Conservation (phyloP, 495 filamentous ascomycete genomes). For the Sphaerosporella brunnea region DNA sequence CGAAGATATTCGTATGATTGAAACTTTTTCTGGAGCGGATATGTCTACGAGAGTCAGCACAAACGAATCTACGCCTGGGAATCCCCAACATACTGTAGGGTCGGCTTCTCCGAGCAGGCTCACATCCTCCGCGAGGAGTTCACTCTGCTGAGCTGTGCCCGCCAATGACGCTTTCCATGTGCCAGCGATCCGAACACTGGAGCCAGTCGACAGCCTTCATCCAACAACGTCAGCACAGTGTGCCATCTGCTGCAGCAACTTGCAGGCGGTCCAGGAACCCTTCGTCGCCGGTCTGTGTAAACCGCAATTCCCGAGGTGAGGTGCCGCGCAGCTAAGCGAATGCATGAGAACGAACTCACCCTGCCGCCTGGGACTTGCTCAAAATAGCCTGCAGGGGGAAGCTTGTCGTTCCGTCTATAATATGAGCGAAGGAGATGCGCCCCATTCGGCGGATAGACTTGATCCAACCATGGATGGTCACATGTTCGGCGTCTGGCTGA, state of each 20-base stretch:
- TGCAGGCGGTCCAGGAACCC: not conserved
- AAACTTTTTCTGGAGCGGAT: conserved; percentile 86
- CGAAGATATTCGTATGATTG: conserved; percentile 78
- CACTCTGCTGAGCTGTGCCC: conserved; percentile 54
- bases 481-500: conserved; percentile 3
- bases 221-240: not conserved
- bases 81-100: conserved; percentile 42
- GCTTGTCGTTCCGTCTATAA: conserved; percentile 75
- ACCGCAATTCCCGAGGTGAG: not conserved
- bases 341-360: conserved; percentile 41
- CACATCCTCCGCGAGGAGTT: conserved; percentile 54
- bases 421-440: conserved; percentile 56
- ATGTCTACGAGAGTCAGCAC: conserved; percentile 38
- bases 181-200: conserved; percentile 62
- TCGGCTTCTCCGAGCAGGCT: conserved; percentile 58
- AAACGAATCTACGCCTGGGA: not conserved
- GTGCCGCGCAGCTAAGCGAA: not conserved
- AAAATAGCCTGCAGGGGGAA: conserved; percentile 68
- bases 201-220: conserved; percentile 56
- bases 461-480: conserved; percentile 61
- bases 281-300: not conserved
- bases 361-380: conserved; percentile 52
- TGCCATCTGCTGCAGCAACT: not conserved
- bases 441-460: conserved; percentile 79
- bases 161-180: conserved; percentile 55